Base-by-base conservation (phyloP, 345 rosid species). In the Lepidium africanum region DNA sequence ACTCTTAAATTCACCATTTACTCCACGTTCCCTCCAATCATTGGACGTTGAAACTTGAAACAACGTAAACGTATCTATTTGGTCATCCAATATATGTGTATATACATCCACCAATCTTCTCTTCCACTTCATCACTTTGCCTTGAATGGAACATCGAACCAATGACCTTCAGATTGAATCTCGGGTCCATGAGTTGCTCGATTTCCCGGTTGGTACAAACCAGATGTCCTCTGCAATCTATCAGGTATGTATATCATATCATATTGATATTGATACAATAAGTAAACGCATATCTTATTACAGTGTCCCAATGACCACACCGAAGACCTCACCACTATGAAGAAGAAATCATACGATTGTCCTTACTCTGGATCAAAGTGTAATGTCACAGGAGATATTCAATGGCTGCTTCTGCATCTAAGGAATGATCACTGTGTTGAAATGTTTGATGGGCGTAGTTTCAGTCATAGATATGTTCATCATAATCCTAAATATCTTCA, bases 301-400 rank as follows among this genome's bases (percentile, higher is more conserved):
- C 65, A 90, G 94, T 87, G 86, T 79, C 81, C 86, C 67, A 84
- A 77, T 70, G 88, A 90, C 72, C 83, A 90, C 66, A 86, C 83
- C 4, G 32, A 30, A 88, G 87, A 69, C 89, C 76, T 65, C 85
- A 76, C 19, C 86, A 79, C 9, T 59, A 71, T 53, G 36, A 86
- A 78, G 36, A 86, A 78, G 71, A 84, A 76, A 63, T 89, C 91
- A 5, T 91, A 84, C 72, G 79, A 69, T 65, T 91, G 93, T 59
- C 97, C 97, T 0, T 83, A 88, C 66, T 87, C 90, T 51, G 96
- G 91, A 49, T 82, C 90, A 0, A 94, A 85, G 81, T 88, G 97
- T 73, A 68, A 80, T 1, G 57, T 75, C 75, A 76, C 77, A 4
- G 91, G 97, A 53, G 88, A 87, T 71, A 78, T 82, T 47, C 88